These are phyloP conservation scores for Psilocybe azurescens DNA, from an alignment of 768 basidiomycete genomes.

Conservation along the genomic window DNA sequence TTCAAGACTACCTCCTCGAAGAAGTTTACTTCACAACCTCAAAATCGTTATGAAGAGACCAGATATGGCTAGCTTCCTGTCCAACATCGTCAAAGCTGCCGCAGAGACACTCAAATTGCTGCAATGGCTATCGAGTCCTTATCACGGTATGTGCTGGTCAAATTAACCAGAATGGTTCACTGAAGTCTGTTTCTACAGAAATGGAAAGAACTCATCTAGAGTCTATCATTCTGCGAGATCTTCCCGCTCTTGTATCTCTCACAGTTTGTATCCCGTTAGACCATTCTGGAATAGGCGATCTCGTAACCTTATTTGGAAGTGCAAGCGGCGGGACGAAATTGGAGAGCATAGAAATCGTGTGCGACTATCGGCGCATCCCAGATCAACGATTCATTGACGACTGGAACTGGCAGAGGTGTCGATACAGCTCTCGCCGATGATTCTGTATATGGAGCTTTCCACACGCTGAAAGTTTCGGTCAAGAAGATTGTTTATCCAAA, in stretches of 20 bases:
- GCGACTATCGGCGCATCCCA: slow-evolving; percentile 19
- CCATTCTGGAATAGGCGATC: background rate
- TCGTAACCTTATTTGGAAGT: background rate
- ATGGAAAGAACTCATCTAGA: background rate
- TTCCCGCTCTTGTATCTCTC: slow-evolving; percentile 4
- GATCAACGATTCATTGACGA: slow-evolving; percentile 2
- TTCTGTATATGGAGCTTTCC: slow-evolving; percentile 2
- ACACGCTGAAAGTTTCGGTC: slow-evolving; percentile 13
- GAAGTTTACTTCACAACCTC: slow-evolving; percentile 10
- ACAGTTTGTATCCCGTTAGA: slow-evolving; percentile 3
- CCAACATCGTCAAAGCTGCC: slow-evolving; percentile 10
- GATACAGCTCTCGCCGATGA: slow-evolving; percentile 13
- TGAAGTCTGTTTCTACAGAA: background rate
- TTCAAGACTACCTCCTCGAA: background rate
- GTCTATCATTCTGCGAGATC: background rate
- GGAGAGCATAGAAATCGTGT: slow-evolving; percentile 18
- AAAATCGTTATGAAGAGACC: slow-evolving; percentile 8
- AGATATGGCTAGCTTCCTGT: slow-evolving; percentile 3
- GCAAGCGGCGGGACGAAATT: background rate
- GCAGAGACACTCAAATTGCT: slow-evolving; percentile 13
- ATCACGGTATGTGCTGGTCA: slow-evolving; percentile 9
- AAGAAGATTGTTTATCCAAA: slow-evolving; percentile 4
- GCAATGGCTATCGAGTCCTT: slow-evolving; percentile 18
- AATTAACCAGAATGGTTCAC: background rate
- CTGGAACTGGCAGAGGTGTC: slow-evolving; percentile 14